Conservation (phyloP, 352 stramenopile species). For the Pilasporangium apinafurcum region DNA sequence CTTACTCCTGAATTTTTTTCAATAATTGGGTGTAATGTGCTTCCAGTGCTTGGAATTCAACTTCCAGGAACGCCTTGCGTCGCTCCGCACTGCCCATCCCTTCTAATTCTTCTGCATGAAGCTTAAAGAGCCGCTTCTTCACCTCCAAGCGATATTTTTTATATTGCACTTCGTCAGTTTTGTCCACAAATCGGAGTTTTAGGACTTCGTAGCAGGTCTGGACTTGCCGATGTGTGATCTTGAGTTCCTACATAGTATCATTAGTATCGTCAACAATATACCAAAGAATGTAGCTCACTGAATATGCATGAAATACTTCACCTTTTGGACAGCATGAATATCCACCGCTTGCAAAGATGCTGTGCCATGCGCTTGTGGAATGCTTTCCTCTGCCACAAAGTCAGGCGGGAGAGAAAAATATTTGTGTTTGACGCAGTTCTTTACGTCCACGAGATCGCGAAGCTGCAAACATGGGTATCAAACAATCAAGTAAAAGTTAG, state of each 20-base stretch:
- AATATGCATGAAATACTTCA: too few species aligned
- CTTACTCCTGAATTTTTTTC: too few species aligned
- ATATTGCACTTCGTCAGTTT: slow-evolving; percentile 32
- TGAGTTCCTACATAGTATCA: slow-evolving; percentile 33
- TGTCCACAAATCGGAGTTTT: slow-evolving; percentile 54
- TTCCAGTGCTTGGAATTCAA: slow-evolving; percentile 48
- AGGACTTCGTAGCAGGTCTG: slow-evolving; percentile 76
- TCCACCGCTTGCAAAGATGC: slow-evolving; percentile 29
- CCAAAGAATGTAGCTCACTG: neutral
- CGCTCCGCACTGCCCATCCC: slow-evolving; percentile 59
- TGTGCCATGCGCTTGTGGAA: slow-evolving; percentile 25
- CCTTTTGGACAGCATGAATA: slow-evolving; percentile 57
- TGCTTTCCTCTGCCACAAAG: slow-evolving; percentile 6
- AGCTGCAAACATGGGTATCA: slow-evolving; percentile 20
- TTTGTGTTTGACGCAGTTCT: slow-evolving; percentile 42
- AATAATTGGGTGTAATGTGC: slow-evolving; percentile 45
- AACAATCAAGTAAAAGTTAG: neutral
- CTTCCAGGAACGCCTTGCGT: slow-evolving; percentile 73
- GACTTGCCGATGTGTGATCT: slow-evolving; percentile 73
- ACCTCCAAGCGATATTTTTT: slow-evolving; percentile 76
- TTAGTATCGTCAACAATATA: neutral
- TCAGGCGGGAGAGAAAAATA: slow-evolving; percentile 53
- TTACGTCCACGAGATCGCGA: slow-evolving; percentile 62
- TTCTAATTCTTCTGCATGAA: slow-evolving; percentile 66
- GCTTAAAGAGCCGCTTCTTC: slow-evolving; percentile 72